Conservation (phyloP, 768 basidiomycete species). For the Scleroderma bovista region DNA sequence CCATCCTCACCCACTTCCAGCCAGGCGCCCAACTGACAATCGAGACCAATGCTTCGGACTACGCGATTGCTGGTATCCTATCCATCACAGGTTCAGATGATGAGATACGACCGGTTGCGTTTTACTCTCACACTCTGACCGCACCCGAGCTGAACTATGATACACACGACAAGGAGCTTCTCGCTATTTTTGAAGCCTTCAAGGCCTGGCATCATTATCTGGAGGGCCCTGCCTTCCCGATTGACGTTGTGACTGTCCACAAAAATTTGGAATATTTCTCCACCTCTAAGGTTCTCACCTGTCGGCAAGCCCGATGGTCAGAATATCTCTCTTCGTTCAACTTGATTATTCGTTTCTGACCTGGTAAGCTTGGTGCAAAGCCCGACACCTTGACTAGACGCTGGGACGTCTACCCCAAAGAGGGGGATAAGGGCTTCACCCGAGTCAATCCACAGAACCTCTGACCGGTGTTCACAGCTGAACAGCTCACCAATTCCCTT, state of each 20-base stretch:
- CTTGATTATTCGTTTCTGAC: conserved; percentile 3
- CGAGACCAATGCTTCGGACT: not conserved
- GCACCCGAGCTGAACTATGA: conserved; percentile 37
- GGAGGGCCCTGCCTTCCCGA: conserved; percentile 1
- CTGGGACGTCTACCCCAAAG: conserved; percentile 24
- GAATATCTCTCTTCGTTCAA: conserved; percentile 34
- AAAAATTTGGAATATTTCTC: conserved; percentile 13
- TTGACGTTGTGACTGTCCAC: conserved; percentile 19
- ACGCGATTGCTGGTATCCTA: not conserved
- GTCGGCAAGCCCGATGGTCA: conserved; percentile 21
- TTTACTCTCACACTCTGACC: conserved; percentile 20
- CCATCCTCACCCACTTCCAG: not conserved
- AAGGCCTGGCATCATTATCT: conserved; percentile 1
- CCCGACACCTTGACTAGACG: conserved; percentile 22
- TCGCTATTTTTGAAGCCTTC: not conserved
- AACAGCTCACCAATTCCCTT: not conserved
- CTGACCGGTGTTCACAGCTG: conserved; percentile 14
- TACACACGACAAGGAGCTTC: conserved; percentile 24
- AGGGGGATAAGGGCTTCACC: conserved; percentile 21
- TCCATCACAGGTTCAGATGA: not conserved
- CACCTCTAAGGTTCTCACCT: conserved; percentile 17
- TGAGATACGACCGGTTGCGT: conserved; percentile 26
- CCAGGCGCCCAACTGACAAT: not conserved
- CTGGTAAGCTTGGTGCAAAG: conserved; percentile 12
- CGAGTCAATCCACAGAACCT: conserved; percentile 19